phyloP scores from a whole-genome alignment of 441 rosid species.

The Croton setiger region DNA sequence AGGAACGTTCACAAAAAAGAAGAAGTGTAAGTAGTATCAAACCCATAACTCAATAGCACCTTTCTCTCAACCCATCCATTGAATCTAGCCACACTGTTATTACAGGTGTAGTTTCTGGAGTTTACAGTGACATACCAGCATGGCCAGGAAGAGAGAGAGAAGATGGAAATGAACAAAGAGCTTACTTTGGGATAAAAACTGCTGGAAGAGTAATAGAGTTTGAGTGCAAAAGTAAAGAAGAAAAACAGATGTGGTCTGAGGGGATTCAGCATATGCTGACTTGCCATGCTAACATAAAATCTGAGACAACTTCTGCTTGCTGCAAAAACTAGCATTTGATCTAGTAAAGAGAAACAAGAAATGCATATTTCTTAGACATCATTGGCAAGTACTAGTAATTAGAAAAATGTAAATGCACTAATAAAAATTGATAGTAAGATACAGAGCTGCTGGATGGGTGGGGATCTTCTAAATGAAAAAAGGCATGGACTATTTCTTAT shows the following conservation, averaged over 20 bases:
- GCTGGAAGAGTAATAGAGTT: conserved; percentile 76
- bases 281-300: conserved; percentile 37
- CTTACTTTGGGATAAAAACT: conserved; percentile 76
- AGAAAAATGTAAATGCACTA: conserved; percentile 14
- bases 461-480: background rate
- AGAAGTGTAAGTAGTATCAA: conserved; percentile 62
- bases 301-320: conserved; percentile 15
- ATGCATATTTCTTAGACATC: conserved; percentile 6
- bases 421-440: conserved; percentile 12
- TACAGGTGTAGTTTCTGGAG: conserved; percentile 64
- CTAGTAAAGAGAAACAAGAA: conserved; percentile 14
- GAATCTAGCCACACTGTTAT: conserved; percentile 16
- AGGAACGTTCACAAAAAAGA: conserved; percentile 86
- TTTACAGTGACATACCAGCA: conserved; percentile 49
- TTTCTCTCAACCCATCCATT: conserved; percentile 8
- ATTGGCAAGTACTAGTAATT: background rate
- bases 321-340: conserved; percentile 12
- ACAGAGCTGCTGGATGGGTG: background rate
- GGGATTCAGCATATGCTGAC: conserved; percentile 71
- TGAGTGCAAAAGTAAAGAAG: conserved; percentile 62
- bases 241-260: conserved; percentile 77
- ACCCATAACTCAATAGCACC: conserved; percentile 14
- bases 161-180: conserved; percentile 40
- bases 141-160: conserved; percentile 66
- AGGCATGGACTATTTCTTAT: background rate